These are phyloP conservation scores for Globisporangium solare DNA, from an alignment of 352 stramenopile species.

Conservation along the genomic window DNA sequence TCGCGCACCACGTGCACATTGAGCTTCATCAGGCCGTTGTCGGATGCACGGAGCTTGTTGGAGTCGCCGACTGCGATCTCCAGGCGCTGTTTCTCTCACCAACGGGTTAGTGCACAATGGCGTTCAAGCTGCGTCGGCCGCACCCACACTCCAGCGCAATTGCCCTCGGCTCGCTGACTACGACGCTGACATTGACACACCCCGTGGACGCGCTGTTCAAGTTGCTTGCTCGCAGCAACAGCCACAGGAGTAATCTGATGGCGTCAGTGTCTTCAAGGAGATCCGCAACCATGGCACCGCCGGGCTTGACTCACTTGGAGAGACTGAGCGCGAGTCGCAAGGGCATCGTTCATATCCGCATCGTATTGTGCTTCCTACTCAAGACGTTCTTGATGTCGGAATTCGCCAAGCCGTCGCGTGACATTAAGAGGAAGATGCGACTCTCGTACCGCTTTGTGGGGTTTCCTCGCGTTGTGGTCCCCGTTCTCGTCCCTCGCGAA, in stretches of 20 bases:
- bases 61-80: slow-evolving; percentile 3
- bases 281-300: no score
- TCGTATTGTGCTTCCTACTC: slow-evolving; percentile 14
- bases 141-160: slow-evolving; percentile 1
- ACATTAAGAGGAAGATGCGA: neutral
- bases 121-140: slow-evolving; percentile 16
- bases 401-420: neutral
- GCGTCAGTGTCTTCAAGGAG: no score
- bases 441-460: slow-evolving; percentile 19
- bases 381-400: slow-evolving; percentile 13
- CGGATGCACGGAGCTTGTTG: slow-evolving; percentile 11
- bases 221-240: slow-evolving; percentile 10
- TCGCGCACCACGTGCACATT: slow-evolving; percentile 12
- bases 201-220: slow-evolving; percentile 17
- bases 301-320: no score
- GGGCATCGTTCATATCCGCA: slow-evolving; percentile 4
- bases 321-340: neutral
- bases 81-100: slow-evolving; percentile 22
- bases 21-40: slow-evolving; percentile 22
- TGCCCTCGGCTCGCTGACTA: slow-evolving; percentile 9
- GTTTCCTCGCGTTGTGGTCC: slow-evolving; percentile 6
- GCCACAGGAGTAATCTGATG: neutral
- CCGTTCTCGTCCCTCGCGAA: neutral
- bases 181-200: slow-evolving; percentile 7
- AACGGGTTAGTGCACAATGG: slow-evolving; percentile 2